Evolutionary conservation across 2,329 filamentous ascomycete genomes (phyloP), one percentile per base, ranked within the genome.

Genomic region (Exophiala sp.): DNA sequence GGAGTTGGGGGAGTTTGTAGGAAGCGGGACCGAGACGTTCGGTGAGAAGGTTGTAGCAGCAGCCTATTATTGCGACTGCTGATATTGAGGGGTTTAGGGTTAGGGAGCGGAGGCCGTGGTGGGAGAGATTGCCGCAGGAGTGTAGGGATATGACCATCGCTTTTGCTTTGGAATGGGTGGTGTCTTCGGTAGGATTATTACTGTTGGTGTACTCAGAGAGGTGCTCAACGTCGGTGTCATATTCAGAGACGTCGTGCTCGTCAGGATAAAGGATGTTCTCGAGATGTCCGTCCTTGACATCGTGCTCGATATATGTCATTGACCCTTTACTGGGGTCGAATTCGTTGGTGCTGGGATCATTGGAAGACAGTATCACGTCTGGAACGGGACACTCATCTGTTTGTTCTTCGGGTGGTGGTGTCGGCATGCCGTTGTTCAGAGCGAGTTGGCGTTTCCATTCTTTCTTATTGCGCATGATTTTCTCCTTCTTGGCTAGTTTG

Each of bases 11-110:
- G 16, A 89, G 79, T 69, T 96, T 96, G 76, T 89, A 92, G 0
- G 89, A 91, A 14, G 90, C 87, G 1, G 91, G 89, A 0, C 89
- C 89, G 10, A 96, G 81, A 53, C 89, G 85, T 72, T 97, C 94
- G 0, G 92, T 96, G 63, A 97, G 76, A 5, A 97, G 83, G 65
- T 99, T 99, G 78, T 99, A 97, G 78, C 94, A 99, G 76, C 94
- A 99, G 43, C 94, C 94, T 56, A 99, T 90, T 68, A 99, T 91
- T 54, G 92, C 92, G 18, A 97, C 87, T n/a, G 91, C 90, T 32
- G 84, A 83, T 51, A 97, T 91, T 3, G 85, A 82, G 0, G 88
- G 86, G 67, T 96, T 97, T 53, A 95, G 74, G 1, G 91, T 73
- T 16, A 99, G 80, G 0, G 92, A 95, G 11, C 89, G 85, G 53